Conservation (phyloP, 768 basidiomycete genomes). For the Peribolospora baueri region DNA sequence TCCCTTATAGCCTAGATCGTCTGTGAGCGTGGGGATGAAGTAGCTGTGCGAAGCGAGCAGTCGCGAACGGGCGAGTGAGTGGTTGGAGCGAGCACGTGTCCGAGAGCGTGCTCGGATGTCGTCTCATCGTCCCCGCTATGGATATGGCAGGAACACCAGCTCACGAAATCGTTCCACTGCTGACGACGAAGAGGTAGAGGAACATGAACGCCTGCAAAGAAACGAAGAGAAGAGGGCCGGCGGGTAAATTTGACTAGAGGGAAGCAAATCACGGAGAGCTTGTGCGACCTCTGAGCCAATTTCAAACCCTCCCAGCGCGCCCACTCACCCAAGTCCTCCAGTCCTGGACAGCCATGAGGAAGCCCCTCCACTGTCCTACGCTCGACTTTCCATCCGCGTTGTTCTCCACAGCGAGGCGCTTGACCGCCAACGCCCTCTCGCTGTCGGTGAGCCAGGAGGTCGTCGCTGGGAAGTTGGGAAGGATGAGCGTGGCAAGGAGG, state of each 20-base stretch:
- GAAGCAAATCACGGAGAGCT: too few relatives aligned
- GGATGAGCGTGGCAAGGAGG: conserved; percentile 13
- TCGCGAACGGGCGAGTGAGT: too few relatives aligned
- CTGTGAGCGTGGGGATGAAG: conserved; percentile 19
- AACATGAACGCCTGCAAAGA: conserved; percentile 12
- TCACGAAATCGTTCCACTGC: conserved; percentile 15
- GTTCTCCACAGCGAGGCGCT: conserved; percentile 7
- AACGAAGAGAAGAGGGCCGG: too few relatives aligned
- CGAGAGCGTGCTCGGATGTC: too few relatives aligned
- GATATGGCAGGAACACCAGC: too few relatives aligned
- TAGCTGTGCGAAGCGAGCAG: conserved; percentile 2
- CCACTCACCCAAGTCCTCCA: conserved; percentile 10
- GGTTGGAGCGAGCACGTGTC: too few relatives aligned
- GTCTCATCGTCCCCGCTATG: too few relatives aligned
- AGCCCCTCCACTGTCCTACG: conserved; percentile 12
- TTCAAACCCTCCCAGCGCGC: too few relatives aligned
- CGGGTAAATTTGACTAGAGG: too few relatives aligned
- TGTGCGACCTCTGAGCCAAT: too few relatives aligned
- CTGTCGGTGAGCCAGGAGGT: conserved; percentile 14
- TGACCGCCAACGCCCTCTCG: conserved; percentile 13
- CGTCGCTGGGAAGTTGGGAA: conserved; percentile 17
- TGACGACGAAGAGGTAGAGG: conserved; percentile 14
- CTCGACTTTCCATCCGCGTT: conserved; percentile 10
- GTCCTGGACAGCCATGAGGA: conserved; percentile 15
- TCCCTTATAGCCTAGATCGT: conserved; percentile 15